Conservation (phyloP, 495 filamentous ascomycete species). For the Apiosordaria backusii region DNA sequence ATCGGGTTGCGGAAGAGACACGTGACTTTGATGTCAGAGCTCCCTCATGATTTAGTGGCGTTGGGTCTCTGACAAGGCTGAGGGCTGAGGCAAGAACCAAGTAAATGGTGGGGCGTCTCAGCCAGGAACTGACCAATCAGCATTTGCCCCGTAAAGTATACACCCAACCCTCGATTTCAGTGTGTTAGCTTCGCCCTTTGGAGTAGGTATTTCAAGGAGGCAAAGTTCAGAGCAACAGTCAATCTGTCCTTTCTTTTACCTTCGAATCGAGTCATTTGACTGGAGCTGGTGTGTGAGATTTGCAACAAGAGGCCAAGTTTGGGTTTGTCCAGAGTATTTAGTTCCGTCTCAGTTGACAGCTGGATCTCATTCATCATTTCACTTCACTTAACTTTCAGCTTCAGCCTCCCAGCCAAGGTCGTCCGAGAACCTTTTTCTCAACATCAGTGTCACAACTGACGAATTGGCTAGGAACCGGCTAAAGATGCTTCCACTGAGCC, state of each 20-base stretch:
- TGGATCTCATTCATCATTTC: slow-evolving; percentile 9
- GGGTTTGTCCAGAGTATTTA: background rate
- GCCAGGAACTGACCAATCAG: slow-evolving; percentile 22
- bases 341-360: background rate
- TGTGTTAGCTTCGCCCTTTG: background rate
- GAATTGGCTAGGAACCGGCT: slow-evolving; percentile 24
- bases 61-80: background rate
- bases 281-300: background rate
- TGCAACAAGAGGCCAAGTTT: background rate
- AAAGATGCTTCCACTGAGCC: slow-evolving; percentile 22
- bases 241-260: slow-evolving; percentile 33
- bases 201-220: slow-evolving; percentile 9
- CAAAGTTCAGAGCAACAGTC: slow-evolving; percentile 14
- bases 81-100: background rate
- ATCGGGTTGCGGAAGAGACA: slow-evolving; percentile 4
- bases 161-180: background rate
- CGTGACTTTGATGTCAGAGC: slow-evolving; percentile 15
- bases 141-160: slow-evolving; percentile 31
- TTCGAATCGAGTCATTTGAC: slow-evolving; percentile 25
- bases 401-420: background rate
- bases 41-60: slow-evolving; percentile 1
- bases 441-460: background rate
- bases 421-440: background rate
- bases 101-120: background rate
- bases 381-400: background rate